Conservation (phyloP, 2,329 filamentous ascomycete genomes). For the Cordyceps fumosorosea region DNA sequence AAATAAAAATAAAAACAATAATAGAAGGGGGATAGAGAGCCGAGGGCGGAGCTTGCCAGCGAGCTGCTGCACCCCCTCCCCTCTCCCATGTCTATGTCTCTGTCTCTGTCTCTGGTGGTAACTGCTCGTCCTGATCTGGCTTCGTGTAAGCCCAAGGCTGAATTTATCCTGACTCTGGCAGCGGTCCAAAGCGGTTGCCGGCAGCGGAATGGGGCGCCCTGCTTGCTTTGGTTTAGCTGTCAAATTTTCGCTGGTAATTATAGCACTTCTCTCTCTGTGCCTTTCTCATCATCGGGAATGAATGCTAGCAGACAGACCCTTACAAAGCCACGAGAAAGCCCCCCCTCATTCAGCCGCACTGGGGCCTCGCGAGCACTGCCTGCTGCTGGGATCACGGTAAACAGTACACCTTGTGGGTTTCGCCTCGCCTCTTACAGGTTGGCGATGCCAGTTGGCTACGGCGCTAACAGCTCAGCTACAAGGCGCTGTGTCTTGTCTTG, state of each 20-base stretch:
- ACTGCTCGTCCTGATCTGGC: not conserved
- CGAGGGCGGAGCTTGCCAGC: constrained; percentile 1
- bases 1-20: not conserved
- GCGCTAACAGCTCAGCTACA: not conserved
- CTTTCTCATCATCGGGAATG: not conserved
- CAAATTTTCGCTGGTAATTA: not conserved
- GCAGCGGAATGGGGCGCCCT: constrained; percentile 7
- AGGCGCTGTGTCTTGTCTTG: not conserved
- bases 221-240: not conserved
- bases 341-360: constrained; percentile 10
- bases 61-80: not conserved
- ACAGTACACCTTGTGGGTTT: not conserved
- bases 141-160: constrained; percentile 11
- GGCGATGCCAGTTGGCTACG: not conserved
- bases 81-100: not conserved
- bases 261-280: not conserved
- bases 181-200: not conserved
- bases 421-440: not conserved
- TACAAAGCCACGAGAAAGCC: not conserved
- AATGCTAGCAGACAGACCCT: too few species aligned
- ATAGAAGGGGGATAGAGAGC: too few species aligned
- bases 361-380: not conserved
- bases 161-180: not conserved
- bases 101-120: too few species aligned
- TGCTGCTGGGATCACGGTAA: not conserved